phyloP scores from a whole-genome alignment of 2,329 filamentous ascomycete species.

The Verticillium isaacii region DNA sequence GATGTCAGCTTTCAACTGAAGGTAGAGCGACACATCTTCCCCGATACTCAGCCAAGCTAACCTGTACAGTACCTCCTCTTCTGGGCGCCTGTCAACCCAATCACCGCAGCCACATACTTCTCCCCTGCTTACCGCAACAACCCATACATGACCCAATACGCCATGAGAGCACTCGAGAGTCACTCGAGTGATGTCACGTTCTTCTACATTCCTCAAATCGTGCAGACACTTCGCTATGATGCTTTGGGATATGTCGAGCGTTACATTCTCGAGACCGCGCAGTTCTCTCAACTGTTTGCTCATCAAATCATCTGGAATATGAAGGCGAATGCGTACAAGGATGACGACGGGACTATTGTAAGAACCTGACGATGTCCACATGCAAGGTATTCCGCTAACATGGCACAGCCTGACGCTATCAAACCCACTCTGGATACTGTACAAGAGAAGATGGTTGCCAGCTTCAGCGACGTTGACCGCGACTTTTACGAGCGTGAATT shows the following conservation, averaged over 20 bases:
- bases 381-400: background rate
- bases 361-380: constrained; percentile 23
- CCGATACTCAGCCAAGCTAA: constrained; percentile 18
- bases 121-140: constrained; percentile 86
- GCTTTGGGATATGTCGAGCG: constrained; percentile 88
- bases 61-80: constrained; percentile 71
- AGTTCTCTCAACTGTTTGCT: constrained; percentile 96
- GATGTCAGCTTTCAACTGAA: constrained; percentile 85
- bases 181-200: constrained; percentile 97
- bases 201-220: constrained; percentile 98
- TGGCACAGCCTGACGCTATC: constrained; percentile 71
- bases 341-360: constrained; percentile 83
- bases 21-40: constrained; percentile 35
- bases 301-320: constrained; percentile 99
- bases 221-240: constrained; percentile 92
- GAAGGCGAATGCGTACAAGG: constrained; percentile 98
- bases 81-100: constrained; percentile 89
- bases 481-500: constrained; percentile 94
- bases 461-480: constrained; percentile 74
- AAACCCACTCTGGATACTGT: constrained; percentile 93
- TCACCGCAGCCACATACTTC: constrained; percentile 91
- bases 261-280: constrained; percentile 94
- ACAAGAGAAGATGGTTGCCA: constrained; percentile 74
- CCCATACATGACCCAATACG: constrained; percentile 91
- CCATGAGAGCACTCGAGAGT: constrained; percentile 88